phyloP scores from a whole-genome alignment of 495 filamentous ascomycete species.

The Penicillium bovifimosum region DNA sequence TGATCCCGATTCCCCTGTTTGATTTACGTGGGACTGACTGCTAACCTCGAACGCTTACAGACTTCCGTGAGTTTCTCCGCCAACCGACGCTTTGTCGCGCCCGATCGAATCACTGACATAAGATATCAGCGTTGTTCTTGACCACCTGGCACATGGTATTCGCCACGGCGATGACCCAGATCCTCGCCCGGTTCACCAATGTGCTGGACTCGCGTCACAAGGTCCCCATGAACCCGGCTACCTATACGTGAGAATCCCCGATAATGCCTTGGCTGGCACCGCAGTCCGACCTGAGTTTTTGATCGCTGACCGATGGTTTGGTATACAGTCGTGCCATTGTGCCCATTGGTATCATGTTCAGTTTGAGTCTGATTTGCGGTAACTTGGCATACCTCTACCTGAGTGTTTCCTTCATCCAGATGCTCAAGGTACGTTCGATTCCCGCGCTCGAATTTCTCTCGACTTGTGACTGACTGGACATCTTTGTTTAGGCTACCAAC shows the following conservation, averaged over 20 bases:
- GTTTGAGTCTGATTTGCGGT: conserved; percentile 82
- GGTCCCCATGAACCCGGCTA: conserved; percentile 78
- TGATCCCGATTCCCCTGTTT: conserved; percentile 2
- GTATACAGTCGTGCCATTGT: conserved; percentile 62
- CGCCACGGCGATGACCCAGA: conserved; percentile 78
- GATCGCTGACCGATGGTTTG: not conserved
- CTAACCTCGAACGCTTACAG: conserved; percentile 27
- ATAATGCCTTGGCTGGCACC: not conserved
- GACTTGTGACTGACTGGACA: not conserved
- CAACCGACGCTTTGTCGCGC: not conserved
- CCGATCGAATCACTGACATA: not conserved
- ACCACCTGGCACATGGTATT: conserved; percentile 86
- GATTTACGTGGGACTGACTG: not conserved
- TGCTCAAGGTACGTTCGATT: conserved; percentile 66
- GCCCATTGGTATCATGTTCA: conserved; percentile 85
- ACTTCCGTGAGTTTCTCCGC: conserved; percentile 29
- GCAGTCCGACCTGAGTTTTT: not conserved
- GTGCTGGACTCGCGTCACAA: conserved; percentile 79
- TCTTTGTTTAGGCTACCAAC: conserved; percentile 61
- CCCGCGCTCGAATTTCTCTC: not conserved
- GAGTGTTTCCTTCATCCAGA: conserved; percentile 88
- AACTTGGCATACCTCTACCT: conserved; percentile 87
- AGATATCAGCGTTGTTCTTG: conserved; percentile 54
- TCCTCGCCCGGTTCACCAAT: conserved; percentile 72
- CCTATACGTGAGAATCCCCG: conserved; percentile 55